Evolutionary conservation across 2,329 filamentous ascomycete genomes (phyloP).

Genomic region (Talaromyces sp.): DNA sequence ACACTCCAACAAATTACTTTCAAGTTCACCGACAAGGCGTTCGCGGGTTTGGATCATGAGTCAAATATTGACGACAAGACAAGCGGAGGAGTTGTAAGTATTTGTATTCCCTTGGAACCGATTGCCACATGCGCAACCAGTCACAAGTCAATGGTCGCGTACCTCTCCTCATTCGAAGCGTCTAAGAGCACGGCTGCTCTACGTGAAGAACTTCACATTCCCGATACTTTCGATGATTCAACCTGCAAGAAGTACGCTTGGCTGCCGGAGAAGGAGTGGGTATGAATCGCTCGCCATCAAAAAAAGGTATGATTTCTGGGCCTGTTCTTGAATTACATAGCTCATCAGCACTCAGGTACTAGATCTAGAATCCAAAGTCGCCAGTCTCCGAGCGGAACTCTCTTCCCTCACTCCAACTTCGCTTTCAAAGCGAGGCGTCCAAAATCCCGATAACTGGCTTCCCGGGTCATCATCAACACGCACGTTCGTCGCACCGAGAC

Average conservation of each 20-base stretch:
- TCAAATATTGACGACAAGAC: constrained; percentile 70
- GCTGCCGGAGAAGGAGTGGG: constrained; percentile 97
- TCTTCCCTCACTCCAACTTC: constrained; percentile 78
- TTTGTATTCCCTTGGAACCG: neutral
- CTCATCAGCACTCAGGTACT: constrained; percentile 64
- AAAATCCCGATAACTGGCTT: constrained; percentile 83
- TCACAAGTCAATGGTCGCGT: constrained; percentile 91
- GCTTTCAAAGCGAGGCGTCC: constrained; percentile 68
- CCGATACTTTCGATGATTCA: constrained; percentile 68
- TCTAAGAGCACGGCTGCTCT: constrained; percentile 67
- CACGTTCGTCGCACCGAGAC: constrained; percentile 74
- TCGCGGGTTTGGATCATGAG: constrained; percentile 54
- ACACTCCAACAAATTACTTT: neutral
- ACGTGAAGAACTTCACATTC: constrained; percentile 72
- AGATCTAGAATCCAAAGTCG: constrained; percentile 78
- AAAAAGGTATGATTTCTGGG: constrained; percentile 69
- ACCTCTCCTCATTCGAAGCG: constrained; percentile 72
- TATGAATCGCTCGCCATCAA: constrained; percentile 86
- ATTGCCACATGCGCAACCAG: constrained; percentile 47
- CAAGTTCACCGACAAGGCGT: neutral
- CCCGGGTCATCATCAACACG: constrained; percentile 77
- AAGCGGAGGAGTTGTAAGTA: constrained; percentile 84
- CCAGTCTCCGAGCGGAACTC: constrained; percentile 74
- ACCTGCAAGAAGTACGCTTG: constrained; percentile 94
- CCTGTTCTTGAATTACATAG: constrained; percentile 19